Evolutionary conservation across 2,329 filamentous ascomycete genomes (phyloP), one percentile per base, ranked within the genome.

Genomic region (Fusarium coicis): DNA sequence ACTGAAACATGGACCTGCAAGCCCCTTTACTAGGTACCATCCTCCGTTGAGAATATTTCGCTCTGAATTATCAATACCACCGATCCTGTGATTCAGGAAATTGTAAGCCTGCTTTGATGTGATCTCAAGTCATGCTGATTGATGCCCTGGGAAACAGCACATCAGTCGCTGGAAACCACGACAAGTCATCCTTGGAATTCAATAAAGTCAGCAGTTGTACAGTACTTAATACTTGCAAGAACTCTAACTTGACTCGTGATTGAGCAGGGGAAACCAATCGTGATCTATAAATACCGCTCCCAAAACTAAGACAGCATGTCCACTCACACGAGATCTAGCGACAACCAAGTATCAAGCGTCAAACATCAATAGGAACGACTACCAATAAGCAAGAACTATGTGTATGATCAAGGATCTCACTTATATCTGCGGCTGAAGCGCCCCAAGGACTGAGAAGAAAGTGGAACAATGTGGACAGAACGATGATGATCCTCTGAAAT

Each of bases 31-130:
- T 1, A 6, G n/a, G 0, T 9, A 3, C 10, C 10, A 44, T 19
- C 7, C n/a, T 44, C 7, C 16, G 15, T 18, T 9, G 7, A 26
- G 42, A 5, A 8, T 23, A 42, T 23, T 23, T 43, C 2, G 5
- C 7, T 44, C n/a, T 12, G 8, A 5, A 8, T 3, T 2, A 11
- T 3, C 18, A 18, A 26, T 18, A 5, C 0, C 15, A 9, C n/a
- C 3, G 10, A 26, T 44, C 5, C 10, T 26, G n/a, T 44, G n/a
- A 18, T 11, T 12, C 3, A 12, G n/a, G 16, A 26, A 43, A 5
- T 44, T 4, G 0, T 18, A 26, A 18, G n/a, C 16, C n/a, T 26
- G n/a, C 8, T 44, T 10, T 12, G 10, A 12, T 0, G 16, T 23
- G 10, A 12, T 10, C n/a, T 26, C 3, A 18, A 26, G 23, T 5